These are phyloP conservation scores for Trichocomaceae sp. DNA, from an alignment of 2,329 filamentous ascomycete species.

Conservation along the genomic window DNA sequence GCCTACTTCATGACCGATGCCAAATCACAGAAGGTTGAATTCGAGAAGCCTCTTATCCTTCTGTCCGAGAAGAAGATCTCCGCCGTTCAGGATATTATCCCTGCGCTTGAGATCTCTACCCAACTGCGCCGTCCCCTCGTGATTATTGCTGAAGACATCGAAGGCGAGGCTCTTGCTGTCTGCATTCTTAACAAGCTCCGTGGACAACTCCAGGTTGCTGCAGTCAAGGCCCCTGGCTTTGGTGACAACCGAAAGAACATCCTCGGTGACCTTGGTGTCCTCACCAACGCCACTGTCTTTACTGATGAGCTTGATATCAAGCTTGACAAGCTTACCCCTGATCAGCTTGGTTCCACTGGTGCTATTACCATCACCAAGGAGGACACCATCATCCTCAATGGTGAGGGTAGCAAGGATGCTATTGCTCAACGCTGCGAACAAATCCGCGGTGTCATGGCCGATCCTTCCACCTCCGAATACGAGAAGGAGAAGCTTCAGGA, in stretches of 20 bases:
- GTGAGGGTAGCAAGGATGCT: conserved; percentile 87
- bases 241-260: conserved; percentile 99
- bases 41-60: conserved; percentile 97
- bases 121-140: conserved; percentile 91
- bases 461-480: conserved; percentile 93
- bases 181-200: conserved; percentile 99
- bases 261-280: conserved; percentile 88
- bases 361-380: conserved; percentile 99
- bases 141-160: conserved; percentile 98
- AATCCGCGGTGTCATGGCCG: conserved; percentile 93
- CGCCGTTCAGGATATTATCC: conserved; percentile 96
- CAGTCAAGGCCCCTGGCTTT: conserved; percentile 98
- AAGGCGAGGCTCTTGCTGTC: conserved; percentile 95
- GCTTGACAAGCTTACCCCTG: conserved; percentile 93
- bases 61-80: conserved; percentile 99
- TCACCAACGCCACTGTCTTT: conserved; percentile 97
- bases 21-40: conserved; percentile 98
- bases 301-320: conserved; percentile 97
- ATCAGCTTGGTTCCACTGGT: conserved; percentile 94
- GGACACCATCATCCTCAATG: conserved; percentile 97
- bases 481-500: conserved; percentile 99
- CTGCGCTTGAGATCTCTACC: conserved; percentile 92
- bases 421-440: conserved; percentile 97
- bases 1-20: conserved; percentile 99
- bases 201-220: conserved; percentile 95